Evolutionary conservation across 192 early-diverging fungal species (phyloP), one percentile per base, ranked within the genome.

Genomic region (Chytriomyces hyalinus): DNA sequence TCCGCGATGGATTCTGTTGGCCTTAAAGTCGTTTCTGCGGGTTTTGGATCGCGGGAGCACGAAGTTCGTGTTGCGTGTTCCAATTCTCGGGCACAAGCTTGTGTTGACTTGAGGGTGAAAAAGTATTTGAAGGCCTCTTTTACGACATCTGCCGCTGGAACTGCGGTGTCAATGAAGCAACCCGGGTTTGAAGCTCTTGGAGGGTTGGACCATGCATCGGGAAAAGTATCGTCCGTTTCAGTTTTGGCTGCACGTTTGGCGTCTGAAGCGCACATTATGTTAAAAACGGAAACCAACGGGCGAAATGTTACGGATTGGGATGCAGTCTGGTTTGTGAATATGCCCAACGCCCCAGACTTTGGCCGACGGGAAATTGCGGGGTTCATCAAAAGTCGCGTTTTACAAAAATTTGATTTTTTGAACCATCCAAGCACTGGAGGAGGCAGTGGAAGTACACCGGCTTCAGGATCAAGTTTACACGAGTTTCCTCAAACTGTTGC

Each of bases 241-340:
- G 17, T 48, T 2, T 15, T 15, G 15, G 66, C n/a, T 28, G 15
- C 62, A 26, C 26, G 10, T 15, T 10, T 64, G 15, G 62, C 62
- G 62, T 11, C 62, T 24, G 62, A 17, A 4, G 62, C 62, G 3
- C 36, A 36, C 4, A 2, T 0, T 36, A 2, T 36, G 1, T 36
- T 36, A 36, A 36, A 36, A 36, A 4, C 26, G n/a, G 26, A 17
- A 1, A 64, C n/a, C 2, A 28, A 10, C 5, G 62, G 5, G 62
- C 10, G n/a, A 11, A 26, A 2, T 1, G 10, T 5, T 15, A 59
- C 10, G 10, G 0, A 17, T 13, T 65, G 36, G 13, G 64, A 65
- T 65, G 72, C 28, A 22, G 10, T 74, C 7, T 74, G 72, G 72
- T 64, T 74, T 74, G 60, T 74, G 10, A 61, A 63, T 63, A 20